These are phyloP conservation scores for Colletotrichum plurivorum DNA, from an alignment of 2,329 filamentous ascomycete genomes.

Conservation along the genomic window DNA sequence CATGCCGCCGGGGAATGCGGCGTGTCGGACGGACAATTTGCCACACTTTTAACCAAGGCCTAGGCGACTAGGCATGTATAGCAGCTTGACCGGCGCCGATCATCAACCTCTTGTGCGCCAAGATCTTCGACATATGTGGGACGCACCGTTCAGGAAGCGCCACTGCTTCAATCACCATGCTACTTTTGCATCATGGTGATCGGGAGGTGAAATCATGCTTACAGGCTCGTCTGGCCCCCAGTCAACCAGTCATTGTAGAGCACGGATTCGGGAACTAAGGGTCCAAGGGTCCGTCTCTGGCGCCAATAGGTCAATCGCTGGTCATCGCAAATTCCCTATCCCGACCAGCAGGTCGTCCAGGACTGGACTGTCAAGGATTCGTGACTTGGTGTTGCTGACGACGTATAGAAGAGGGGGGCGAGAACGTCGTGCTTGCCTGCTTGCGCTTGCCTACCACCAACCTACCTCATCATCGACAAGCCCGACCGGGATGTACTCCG, in stretches of 20 bases:
- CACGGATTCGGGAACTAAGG: too few species aligned
- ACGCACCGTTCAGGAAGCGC: slow-evolving; percentile 19
- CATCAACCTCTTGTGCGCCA: slow-evolving; percentile 25
- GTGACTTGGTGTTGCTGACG: too few species aligned
- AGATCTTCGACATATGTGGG: slow-evolving; percentile 26
- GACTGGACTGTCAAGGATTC: too few species aligned
- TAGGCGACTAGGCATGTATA: neutral
- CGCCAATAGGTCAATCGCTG: too few species aligned
- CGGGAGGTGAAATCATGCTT: slow-evolving; percentile 26
- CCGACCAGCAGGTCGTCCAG: too few species aligned
- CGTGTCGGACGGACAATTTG: slow-evolving; percentile 26
- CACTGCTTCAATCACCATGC: slow-evolving; percentile 11
- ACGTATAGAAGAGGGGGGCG: too few species aligned
- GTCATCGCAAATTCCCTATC: too few species aligned
- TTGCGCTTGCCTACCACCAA: too few species aligned
- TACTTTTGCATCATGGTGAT: slow-evolving; percentile 30
- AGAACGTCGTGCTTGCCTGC: too few species aligned
- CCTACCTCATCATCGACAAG: too few species aligned
- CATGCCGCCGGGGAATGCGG: slow-evolving; percentile 15
- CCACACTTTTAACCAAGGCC: slow-evolving; percentile 17
- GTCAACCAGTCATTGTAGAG: neutral
- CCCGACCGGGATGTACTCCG: neutral
- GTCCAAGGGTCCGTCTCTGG: neutral
- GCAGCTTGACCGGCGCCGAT: slow-evolving; percentile 30
- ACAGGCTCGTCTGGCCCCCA: neutral